Evolutionary conservation across 306 rosid genomes (phyloP), one percentile per base, ranked within the genome.

Genomic region (Senna tora): DNA sequence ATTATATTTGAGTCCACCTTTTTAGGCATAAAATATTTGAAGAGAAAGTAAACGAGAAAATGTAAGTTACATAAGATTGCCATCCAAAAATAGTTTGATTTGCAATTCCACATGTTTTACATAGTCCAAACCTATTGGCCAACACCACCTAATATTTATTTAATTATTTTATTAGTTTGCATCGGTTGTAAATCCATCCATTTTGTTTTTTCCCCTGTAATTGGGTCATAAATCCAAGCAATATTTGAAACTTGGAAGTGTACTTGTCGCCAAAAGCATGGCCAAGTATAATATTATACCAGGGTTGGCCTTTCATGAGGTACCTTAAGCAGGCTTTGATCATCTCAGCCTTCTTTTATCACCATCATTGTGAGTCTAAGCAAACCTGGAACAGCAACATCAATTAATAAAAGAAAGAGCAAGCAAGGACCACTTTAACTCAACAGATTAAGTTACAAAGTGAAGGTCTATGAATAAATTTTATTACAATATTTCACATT

Each of bases 311-410:
- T 42, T 54, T 45, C 71, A 32, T 7, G 46, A 16, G 15, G 46
- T 51, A 42, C 67, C 60, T 42, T 20, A 52, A 51, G 39, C 38
- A 50, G n/a, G 45, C 32, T 50, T 73, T 45, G 33, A 56, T 50
- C 57, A n/a, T 33, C 53, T 34, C 45, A 57, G 56, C 72, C 58
- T 69, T 25, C 67, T 14, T 5, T 50, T 30, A 61, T 36, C 65
- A 55, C 43, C 61, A 69, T 25, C 49, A 51, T 34, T 16, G 22
- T 33, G 47, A 51, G 15, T 49, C 63, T 70, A 33, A 17, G 20
- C 51, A 53, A 22, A 34, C 80, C 80, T 49, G 77, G 9, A 52
- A 75, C 43, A 65, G 38, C 69, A 64, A 39, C 73, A 69, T 22
- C 62, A 53, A 45, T 11, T 8, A 67, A 65, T 59, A 62, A 52